These are phyloP conservation scores for Lachnellula arida DNA, from an alignment of 2,329 filamentous ascomycete genomes.

Conservation along the genomic window DNA sequence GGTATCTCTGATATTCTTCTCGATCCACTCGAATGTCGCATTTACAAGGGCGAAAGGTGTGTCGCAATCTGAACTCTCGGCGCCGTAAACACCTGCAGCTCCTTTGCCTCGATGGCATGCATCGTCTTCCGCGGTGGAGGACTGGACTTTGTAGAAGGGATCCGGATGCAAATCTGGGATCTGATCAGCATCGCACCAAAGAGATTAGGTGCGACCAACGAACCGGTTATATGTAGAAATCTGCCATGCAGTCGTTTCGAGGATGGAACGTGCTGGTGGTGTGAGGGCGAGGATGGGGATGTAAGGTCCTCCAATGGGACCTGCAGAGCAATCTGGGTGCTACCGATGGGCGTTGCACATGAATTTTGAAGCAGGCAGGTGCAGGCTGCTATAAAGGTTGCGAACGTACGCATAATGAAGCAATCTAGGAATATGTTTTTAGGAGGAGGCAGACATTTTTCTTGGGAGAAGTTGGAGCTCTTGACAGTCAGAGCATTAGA, in stretches of 20 bases:
- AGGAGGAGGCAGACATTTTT: constrained; percentile 6
- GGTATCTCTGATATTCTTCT: constrained; percentile 67
- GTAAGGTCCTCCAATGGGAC: constrained; percentile 26
- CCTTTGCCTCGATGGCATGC: constrained; percentile 80
- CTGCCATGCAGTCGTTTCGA: constrained; percentile 56
- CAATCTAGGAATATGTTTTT: constrained; percentile 12
- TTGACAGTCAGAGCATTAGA: background rate
- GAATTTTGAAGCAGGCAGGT: constrained; percentile 21
- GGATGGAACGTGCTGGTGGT: constrained; percentile 6
- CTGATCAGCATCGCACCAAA: constrained; percentile 20
- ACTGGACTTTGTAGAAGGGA: constrained; percentile 74
- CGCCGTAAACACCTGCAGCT: constrained; percentile 73
- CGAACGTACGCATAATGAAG: constrained; percentile 20
- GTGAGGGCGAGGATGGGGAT: constrained; percentile 8
- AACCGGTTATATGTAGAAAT: constrained; percentile 88
- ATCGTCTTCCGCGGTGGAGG: constrained; percentile 61
- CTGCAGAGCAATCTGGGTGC: constrained; percentile 20
- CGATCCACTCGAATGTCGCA: constrained; percentile 86
- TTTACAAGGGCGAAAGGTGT: constrained; percentile 75
- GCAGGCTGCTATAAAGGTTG: constrained; percentile 20
- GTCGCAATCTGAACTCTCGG: constrained; percentile 86
- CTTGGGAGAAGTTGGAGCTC: background rate
- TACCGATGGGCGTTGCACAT: constrained; percentile 22
- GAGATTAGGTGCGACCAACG: constrained; percentile 27
- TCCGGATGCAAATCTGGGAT: constrained; percentile 84